phyloP scores from a whole-genome alignment of 371 early-diverging fungal genomes.

The Amoeboaphelidium occidentale region DNA sequence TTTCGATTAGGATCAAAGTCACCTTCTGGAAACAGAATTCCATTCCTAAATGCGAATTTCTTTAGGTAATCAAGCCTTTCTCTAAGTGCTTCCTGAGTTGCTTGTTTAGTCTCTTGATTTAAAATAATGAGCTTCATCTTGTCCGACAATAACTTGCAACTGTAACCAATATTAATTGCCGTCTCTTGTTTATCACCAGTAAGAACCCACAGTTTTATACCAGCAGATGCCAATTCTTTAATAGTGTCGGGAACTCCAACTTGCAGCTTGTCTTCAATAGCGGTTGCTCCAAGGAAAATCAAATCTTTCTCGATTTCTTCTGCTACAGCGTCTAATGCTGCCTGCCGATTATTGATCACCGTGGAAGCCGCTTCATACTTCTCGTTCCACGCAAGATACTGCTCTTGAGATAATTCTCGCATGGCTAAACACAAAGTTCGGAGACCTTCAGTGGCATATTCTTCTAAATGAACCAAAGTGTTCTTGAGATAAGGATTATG shows the following conservation, averaged over 20 bases:
- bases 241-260: conserved; percentile 95
- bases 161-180: conserved; percentile 75
- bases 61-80: conserved; percentile 41
- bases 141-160: conserved; percentile 60
- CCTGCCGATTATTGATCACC: neutral
- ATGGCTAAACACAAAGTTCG: conserved; percentile 3
- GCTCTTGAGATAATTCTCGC: neutral
- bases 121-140: conserved; percentile 60
- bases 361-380: neutral
- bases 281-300: conserved; percentile 81
- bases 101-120: conserved; percentile 50
- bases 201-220: conserved; percentile 73
- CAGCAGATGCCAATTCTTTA: conserved; percentile 52
- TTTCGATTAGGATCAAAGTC: neutral
- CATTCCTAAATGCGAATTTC: conserved; percentile 4
- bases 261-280: conserved; percentile 96
- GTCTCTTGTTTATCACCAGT: conserved; percentile 86
- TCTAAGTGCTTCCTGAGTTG: conserved; percentile 45
- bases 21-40: neutral
- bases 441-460: conserved; percentile 9
- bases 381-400: neutral
- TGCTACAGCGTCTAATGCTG: conserved; percentile 1
- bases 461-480: conserved; percentile 44
- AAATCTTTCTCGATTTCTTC: conserved; percentile 42
- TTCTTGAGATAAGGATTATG: conserved; percentile 49